Evolutionary conservation across 75 land plant genomes (phyloP).

Genomic region (Cupressus sempervirens): DNA sequence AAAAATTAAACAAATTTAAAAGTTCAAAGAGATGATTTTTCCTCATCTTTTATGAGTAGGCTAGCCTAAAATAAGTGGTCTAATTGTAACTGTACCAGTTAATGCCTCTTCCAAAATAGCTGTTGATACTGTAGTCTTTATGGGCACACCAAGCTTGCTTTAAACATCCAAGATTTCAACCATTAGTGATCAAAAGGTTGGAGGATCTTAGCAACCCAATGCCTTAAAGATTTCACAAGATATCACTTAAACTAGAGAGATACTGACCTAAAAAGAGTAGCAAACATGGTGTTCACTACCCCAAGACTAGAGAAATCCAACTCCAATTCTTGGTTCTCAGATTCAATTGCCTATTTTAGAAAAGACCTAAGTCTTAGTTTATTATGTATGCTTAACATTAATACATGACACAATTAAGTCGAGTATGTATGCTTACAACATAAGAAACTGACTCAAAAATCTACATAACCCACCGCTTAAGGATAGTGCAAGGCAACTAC

Average conservation of each 20-base stretch:
- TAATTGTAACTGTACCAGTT: constrained; percentile 55
- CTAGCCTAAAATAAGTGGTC: constrained; percentile 55
- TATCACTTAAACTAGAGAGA: not conserved
- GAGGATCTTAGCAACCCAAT: not conserved
- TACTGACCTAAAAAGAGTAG: constrained; percentile 80
- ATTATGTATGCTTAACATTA: not conserved
- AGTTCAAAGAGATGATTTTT: constrained; percentile 5
- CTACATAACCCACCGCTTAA: not conserved
- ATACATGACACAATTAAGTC: not conserved
- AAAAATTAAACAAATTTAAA: not conserved
- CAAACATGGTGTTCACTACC: constrained; percentile 84
- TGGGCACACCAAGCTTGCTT: constrained; percentile 81
- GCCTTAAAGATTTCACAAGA: constrained; percentile 3
- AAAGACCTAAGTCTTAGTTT: constrained; percentile 5
- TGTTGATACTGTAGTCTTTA: constrained; percentile 79
- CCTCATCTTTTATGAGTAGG: constrained; percentile 47
- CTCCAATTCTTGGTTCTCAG: constrained; percentile 74
- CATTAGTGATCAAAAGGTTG: not conserved
- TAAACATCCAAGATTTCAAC: not conserved
- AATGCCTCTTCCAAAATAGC: constrained; percentile 82
- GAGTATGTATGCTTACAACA: not conserved
- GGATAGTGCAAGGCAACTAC: not conserved
- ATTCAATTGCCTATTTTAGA: constrained; percentile 59
- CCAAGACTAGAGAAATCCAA: constrained; percentile 83
- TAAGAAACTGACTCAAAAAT: not conserved